Evolutionary conservation across 805 yeast species (phyloP).

Genomic region (Yarrowia osloensis): DNA sequence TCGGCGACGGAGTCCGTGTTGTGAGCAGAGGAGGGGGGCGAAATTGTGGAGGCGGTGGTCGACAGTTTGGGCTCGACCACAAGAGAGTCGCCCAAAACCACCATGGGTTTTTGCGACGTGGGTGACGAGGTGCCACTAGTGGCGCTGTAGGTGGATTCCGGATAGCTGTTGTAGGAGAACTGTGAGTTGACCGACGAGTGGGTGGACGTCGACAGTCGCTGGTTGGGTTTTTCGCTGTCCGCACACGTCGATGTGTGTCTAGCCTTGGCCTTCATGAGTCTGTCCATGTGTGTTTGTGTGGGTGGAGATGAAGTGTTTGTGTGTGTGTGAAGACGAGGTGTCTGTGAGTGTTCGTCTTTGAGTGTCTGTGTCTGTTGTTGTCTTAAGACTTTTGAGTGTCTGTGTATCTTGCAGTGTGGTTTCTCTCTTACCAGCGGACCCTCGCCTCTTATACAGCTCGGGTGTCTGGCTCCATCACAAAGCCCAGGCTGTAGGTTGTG

Average conservation of each 20-base stretch:
- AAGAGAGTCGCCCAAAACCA: not conserved
- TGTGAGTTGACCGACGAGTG: constrained; percentile 27
- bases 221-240: not conserved
- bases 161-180: constrained; percentile 1
- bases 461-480: not conserved
- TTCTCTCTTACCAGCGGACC: not conserved
- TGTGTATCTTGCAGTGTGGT: too few species aligned
- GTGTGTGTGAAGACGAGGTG: not conserved
- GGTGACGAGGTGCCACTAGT: not conserved
- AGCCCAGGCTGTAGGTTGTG: not conserved
- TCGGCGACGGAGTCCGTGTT: not conserved
- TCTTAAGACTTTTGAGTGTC: too few species aligned
- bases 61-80: not conserved
- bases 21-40: not conserved
- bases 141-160: constrained; percentile 4
- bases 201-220: constrained; percentile 21
- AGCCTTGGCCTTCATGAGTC: constrained; percentile 30
- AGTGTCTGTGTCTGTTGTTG: too few species aligned
- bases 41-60: not conserved
- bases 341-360: not conserved
- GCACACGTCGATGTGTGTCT: constrained; percentile 9
- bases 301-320: too few species aligned
- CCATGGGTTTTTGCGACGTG: not conserved
- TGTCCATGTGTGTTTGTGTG: constrained; percentile 6
- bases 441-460: constrained; percentile 1